Percentiles rank a stretch among this genome's conserved stretches.
These are phyloP conservation scores for Pichia sp. DNA, from an alignment of 1,139 yeast species.

Conservation along the genomic window DNA sequence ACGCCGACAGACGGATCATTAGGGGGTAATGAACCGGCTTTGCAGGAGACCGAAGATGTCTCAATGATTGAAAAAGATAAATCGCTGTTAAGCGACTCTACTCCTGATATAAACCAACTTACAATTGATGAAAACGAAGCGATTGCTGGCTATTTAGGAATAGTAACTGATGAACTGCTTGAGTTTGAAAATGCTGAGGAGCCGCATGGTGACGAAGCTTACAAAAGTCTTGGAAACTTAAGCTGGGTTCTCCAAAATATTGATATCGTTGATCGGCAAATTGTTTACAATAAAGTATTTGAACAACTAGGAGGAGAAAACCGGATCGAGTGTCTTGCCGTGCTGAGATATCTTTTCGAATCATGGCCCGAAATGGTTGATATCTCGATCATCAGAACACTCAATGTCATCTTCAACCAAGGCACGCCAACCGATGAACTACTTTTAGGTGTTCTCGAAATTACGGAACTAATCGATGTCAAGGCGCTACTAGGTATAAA, in stretches of 20 bases:
- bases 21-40: not conserved
- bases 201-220: not conserved
- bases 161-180: constrained; percentile 7
- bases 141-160: constrained; percentile 11
- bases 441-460: constrained; percentile 4
- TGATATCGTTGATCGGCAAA: not conserved
- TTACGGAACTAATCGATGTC: not conserved
- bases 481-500: not conserved
- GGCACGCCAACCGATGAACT: not conserved
- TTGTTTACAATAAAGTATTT: not conserved
- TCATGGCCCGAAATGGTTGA: not conserved
- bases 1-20: not conserved
- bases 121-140: constrained; percentile 15
- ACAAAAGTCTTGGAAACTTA: not conserved
- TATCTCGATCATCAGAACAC: not conserved
- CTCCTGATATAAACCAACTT: constrained; percentile 27
- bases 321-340: constrained; percentile 7
- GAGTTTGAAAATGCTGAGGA: not conserved
- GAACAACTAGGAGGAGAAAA: not conserved
- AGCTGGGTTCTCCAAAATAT: not conserved
- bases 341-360: constrained; percentile 2
- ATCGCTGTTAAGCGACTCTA: constrained; percentile 25
- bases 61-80: constrained; percentile 15
- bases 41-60: constrained; percentile 6
- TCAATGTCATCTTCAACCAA: not conserved